Conservation (phyloP, 305 asterid species). For the Plantago rigida region DNA sequence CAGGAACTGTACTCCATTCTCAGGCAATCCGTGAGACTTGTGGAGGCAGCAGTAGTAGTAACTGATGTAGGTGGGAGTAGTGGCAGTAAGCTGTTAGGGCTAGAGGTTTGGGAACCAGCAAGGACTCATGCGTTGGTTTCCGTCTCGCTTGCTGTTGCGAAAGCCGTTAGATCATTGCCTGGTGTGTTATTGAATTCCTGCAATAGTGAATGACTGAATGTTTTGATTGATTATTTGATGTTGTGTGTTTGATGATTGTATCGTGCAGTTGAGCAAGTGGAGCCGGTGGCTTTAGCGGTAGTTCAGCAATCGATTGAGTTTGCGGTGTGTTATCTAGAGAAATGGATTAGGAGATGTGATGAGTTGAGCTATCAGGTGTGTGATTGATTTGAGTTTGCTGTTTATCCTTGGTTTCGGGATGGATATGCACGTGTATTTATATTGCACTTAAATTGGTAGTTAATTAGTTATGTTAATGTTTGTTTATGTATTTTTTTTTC, state of each 20-base stretch:
- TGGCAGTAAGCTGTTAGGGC: conserved; percentile 40
- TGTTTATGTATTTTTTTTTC: conserved; percentile 20
- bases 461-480: not conserved
- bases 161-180: conserved; percentile 56
- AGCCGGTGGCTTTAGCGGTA: conserved; percentile 69
- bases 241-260: conserved; percentile 12
- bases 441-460: not conserved
- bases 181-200: conserved; percentile 33
- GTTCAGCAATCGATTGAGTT: conserved; percentile 71
- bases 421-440: not conserved
- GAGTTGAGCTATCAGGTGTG: conserved; percentile 70
- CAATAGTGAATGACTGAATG: not conserved
- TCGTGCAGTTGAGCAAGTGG: conserved; percentile 68
- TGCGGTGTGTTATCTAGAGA: conserved; percentile 71
- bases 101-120: conserved; percentile 71
- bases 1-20: conserved; percentile 58
- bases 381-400: conserved; percentile 14
- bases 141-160: conserved; percentile 50
- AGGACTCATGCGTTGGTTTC: conserved; percentile 72
- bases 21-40: conserved; percentile 47
- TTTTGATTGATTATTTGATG: conserved; percentile 10
- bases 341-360: conserved; percentile 51
- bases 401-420: not conserved
- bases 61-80: conserved; percentile 28
- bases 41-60: conserved; percentile 15